Conservation (phyloP, 495 filamentous ascomycete species). For the Penicillium verhagenii region DNA sequence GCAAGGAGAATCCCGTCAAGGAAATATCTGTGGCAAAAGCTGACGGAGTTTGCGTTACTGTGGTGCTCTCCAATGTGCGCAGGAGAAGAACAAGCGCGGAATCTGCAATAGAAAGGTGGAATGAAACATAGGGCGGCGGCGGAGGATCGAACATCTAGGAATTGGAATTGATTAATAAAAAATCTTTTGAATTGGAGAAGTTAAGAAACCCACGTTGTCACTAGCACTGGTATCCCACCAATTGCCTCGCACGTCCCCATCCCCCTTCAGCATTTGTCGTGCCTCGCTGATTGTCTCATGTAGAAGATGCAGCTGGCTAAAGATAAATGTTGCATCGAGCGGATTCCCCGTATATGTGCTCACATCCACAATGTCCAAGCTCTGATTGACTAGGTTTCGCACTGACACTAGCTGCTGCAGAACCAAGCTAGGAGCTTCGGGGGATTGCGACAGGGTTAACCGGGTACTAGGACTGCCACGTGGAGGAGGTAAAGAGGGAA, state of each 20-base stretch:
- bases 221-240: constrained; percentile 59
- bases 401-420: constrained; percentile 70
- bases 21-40: constrained; percentile 55
- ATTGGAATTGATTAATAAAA: background rate
- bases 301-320: constrained; percentile 75
- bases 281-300: constrained; percentile 75
- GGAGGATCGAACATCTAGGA: constrained; percentile 55
- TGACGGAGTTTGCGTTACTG: constrained; percentile 58
- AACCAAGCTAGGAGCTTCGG: constrained; percentile 50
- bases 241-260: constrained; percentile 47
- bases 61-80: constrained; percentile 69
- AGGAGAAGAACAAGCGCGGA: constrained; percentile 74
- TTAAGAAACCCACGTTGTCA: constrained; percentile 48
- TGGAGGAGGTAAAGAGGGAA: constrained; percentile 47
- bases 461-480: constrained; percentile 49
- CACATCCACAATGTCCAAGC: constrained; percentile 75
- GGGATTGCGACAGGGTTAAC: constrained; percentile 51
- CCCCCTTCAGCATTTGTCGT: constrained; percentile 47
- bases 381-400: constrained; percentile 69
- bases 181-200: background rate
- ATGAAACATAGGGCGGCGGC: constrained; percentile 59
- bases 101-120: constrained; percentile 77
- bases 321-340: constrained; percentile 64
- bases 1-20: constrained; percentile 56
- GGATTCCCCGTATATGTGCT: constrained; percentile 65